Conservation (phyloP, 495 filamentous ascomycete genomes). For the Parathielavia hyrcaniae region DNA sequence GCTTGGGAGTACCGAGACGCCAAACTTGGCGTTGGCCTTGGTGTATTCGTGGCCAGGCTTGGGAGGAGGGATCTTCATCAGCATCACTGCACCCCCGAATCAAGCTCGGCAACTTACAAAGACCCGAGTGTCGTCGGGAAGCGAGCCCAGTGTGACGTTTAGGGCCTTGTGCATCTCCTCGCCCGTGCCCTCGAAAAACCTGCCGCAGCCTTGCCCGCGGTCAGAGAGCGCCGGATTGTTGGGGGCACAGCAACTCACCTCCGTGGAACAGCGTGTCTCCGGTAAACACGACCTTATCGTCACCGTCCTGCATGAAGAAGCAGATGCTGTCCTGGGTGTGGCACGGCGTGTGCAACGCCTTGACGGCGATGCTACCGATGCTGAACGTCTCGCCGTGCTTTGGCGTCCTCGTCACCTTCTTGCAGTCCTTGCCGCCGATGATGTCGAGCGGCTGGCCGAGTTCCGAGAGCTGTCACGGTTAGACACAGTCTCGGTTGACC, state of each 20-base stretch:
- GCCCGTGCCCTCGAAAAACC: constrained; percentile 90
- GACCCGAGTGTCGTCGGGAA: constrained; percentile 90
- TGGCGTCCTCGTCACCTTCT: constrained; percentile 68
- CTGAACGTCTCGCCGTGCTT: constrained; percentile 69
- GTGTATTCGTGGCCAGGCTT: constrained; percentile 97
- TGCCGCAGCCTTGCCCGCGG: constrained; percentile 66
- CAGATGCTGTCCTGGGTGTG: constrained; percentile 99
- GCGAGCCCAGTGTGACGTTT: constrained; percentile 70
- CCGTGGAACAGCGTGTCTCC: constrained; percentile 95
- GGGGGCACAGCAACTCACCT: constrained; percentile 46
- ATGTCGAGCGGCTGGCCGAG: constrained; percentile 58
- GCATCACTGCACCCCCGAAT: neutral
- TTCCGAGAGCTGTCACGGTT: constrained; percentile 55
- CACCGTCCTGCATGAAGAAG: constrained; percentile 72
- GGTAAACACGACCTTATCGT: constrained; percentile 82
- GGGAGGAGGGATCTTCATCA: neutral
- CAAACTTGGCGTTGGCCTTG: constrained; percentile 86
- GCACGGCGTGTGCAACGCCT: constrained; percentile 89
- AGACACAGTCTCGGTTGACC: constrained; percentile 1
- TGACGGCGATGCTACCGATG: constrained; percentile 80
- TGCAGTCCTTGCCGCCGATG: constrained; percentile 83
- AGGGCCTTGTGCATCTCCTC: constrained; percentile 84
- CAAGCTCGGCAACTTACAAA: constrained; percentile 54
- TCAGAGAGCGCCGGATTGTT: neutral
- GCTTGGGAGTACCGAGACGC: constrained; percentile 61